Percentiles rank a stretch among this genome's conserved stretches.
Evolutionary conservation across 495 filamentous ascomycete genomes (phyloP).

Genomic region (Cenococcum geophilum): DNA sequence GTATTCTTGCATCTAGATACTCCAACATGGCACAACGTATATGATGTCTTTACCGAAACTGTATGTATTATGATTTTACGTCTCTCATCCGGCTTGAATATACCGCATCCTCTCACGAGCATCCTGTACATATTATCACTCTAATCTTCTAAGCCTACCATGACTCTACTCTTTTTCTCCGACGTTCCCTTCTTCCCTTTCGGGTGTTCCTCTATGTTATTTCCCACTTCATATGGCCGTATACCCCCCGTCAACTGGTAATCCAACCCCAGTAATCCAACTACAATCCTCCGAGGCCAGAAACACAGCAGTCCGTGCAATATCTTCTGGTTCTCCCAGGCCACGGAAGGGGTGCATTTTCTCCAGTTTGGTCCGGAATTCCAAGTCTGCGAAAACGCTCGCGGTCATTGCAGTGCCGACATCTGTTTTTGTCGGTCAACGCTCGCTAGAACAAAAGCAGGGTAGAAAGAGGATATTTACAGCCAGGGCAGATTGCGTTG

Average conservation of each 20-base stretch:
- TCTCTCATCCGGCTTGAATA: not conserved
- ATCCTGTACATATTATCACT: too few relatives aligned
- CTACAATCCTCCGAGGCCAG: conserved; percentile 33
- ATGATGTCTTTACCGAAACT: not conserved
- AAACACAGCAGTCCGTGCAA: conserved; percentile 32
- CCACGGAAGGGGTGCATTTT: conserved; percentile 29
- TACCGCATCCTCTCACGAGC: not conserved
- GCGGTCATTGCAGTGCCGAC: conserved; percentile 31
- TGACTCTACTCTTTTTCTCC: not conserved
- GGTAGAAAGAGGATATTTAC: conserved; percentile 35
- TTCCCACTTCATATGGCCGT: not conserved
- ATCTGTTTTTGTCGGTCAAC: conserved; percentile 40
- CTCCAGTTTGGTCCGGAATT: conserved; percentile 8
- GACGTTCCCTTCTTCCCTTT: not conserved
- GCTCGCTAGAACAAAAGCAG: conserved; percentile 16
- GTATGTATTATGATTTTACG: not conserved
- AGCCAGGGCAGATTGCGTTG: conserved; percentile 53
- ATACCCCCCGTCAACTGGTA: conserved; percentile 37
- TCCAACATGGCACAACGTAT: not conserved
- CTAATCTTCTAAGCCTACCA: too few relatives aligned
- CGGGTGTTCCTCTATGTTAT: not conserved
- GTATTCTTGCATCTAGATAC: not conserved
- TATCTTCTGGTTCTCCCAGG: conserved; percentile 30
- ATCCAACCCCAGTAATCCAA: conserved; percentile 32
- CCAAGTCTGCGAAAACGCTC: not conserved